These are phyloP conservation scores for Puccinia polysora DNA, from an alignment of 1,284 basidiomycete species.

Conservation along the genomic window DNA sequence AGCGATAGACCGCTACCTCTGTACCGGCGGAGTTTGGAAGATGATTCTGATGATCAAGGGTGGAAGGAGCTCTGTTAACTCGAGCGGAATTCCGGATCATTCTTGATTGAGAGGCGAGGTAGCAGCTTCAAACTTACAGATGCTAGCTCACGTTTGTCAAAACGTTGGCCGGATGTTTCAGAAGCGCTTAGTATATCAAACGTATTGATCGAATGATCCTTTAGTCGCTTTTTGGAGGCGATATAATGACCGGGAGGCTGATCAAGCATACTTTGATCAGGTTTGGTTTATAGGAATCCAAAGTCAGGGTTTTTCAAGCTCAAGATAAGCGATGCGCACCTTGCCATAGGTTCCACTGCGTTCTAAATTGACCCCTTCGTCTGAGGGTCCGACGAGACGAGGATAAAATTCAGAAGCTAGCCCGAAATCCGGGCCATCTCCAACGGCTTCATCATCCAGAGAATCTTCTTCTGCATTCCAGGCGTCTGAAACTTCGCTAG, in stretches of 20 bases:
- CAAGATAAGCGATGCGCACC: not conserved
- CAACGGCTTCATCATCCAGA: not conserved
- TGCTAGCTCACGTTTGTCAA: slow-evolving; percentile 15
- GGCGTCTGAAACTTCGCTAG: not conserved
- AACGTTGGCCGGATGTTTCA: slow-evolving; percentile 5
- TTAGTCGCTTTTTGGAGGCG: slow-evolving; percentile 20
- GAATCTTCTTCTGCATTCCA: not conserved
- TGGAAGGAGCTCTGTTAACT: slow-evolving; percentile 3
- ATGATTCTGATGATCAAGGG: slow-evolving; percentile 61
- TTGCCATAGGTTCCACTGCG: slow-evolving; percentile 22
- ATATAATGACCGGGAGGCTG: slow-evolving; percentile 23
- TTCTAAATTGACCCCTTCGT: slow-evolving; percentile 15
- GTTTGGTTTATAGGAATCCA: not conserved
- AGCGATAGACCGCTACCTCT: slow-evolving; percentile 72
- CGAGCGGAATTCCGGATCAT: not conserved
- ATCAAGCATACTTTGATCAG: no score
- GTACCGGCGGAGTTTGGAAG: slow-evolving; percentile 83
- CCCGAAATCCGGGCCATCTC: not conserved
- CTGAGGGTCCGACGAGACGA: not conserved
- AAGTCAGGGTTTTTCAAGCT: not conserved
- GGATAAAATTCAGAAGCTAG: slow-evolving; percentile 4
- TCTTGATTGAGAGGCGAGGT: not conserved
- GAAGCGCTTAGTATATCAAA: slow-evolving; percentile 10
- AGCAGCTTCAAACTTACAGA: not conserved
- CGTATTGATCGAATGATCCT: slow-evolving; percentile 19